phyloP scores from a whole-genome alignment of 2,329 filamentous ascomycete genomes.

The Alternaria alternata region DNA sequence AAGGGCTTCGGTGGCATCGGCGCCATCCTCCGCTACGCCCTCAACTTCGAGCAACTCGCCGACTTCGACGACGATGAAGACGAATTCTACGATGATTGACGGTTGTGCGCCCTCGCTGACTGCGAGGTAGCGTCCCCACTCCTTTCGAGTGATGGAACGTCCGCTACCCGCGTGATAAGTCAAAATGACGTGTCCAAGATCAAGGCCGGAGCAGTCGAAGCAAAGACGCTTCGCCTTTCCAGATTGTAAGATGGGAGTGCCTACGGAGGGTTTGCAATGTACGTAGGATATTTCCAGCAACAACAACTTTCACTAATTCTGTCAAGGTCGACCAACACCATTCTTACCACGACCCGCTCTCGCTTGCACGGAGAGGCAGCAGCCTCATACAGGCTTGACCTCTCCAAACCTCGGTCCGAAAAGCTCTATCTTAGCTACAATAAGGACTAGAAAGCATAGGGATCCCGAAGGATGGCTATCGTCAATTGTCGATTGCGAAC shows the following conservation, averaged over 20 bases:
- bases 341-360: constrained; percentile 50
- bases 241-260: constrained; percentile 51
- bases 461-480: constrained; percentile 31
- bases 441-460: constrained; percentile 20
- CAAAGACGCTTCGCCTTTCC: constrained; percentile 50
- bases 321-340: constrained; percentile 45
- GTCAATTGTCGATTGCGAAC: constrained; percentile 41
- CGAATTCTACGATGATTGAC: constrained; percentile 96
- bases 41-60: constrained; percentile 99
- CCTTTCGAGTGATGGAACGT: constrained; percentile 63
- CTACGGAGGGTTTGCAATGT: constrained; percentile 49
- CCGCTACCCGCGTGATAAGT: constrained; percentile 53
- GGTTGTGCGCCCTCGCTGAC: constrained; percentile 82
- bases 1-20: constrained; percentile 99
- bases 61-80: constrained; percentile 80
- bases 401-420: constrained; percentile 26
- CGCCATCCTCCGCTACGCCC: constrained; percentile 96
- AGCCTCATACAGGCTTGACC: constrained; percentile 24
- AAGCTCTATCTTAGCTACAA: constrained; percentile 27
- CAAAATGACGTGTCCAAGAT: constrained; percentile 43
- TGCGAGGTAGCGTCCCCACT: constrained; percentile 83
- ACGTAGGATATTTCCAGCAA: constrained; percentile 9
- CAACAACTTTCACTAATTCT: constrained; percentile 12
- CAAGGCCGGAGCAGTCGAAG: constrained; percentile 41
- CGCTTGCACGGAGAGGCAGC: constrained; percentile 47